Evolutionary conservation across 2,329 filamentous ascomycete species (phyloP), one percentile per base, ranked within the genome.

Genomic region (Verticillium albo-atrum): DNA sequence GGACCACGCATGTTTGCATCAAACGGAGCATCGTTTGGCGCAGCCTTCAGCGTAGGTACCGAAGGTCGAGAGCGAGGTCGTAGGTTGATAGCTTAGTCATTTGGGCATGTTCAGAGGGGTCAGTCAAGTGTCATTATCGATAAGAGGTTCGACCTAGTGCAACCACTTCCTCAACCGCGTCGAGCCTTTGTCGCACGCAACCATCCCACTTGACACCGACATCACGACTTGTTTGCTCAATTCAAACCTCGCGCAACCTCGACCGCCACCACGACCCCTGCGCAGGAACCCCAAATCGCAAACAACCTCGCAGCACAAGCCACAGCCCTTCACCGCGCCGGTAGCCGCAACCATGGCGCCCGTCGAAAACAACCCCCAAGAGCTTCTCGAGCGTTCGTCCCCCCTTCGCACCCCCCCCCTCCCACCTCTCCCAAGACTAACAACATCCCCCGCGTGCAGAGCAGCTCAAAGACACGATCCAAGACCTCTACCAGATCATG

Each of bases 401-500:
- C 3, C 17, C 35, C 27, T 6, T 1, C 54, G 5, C 14, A 7
- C 10, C 32, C 6, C 15, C 6, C 26, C 14, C 2, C 4, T 12
- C 4, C n/a, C 4, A n/a, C 26, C 34, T 30, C 34, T 30, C 32
- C 6, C 20, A n/a, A 50, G n/a, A 20, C 58, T 55, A 47, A 58
- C 52, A n/a, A n/a, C n/a, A n/a, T n/a, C 17, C n/a, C 14, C 12
- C 30, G 30, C n/a, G n/a, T n/a, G 4, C 66, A 86, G 84, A 80
- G 65, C 78, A 84, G 72, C 76, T 87, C 73, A 84, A 86, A 68
- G 79, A 85, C 66, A 78, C 85, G 62, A 85, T 88, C 70, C 83
- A 87, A 67, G 83, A 85, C 65, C 79, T 88, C 47, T 88, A 85
- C 77, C 79, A 85, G 65, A 73, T 87, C 61, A 84, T 87, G 78